Conservation (phyloP, 495 filamentous ascomycete species). For the Clavariopsis aquatica region DNA sequence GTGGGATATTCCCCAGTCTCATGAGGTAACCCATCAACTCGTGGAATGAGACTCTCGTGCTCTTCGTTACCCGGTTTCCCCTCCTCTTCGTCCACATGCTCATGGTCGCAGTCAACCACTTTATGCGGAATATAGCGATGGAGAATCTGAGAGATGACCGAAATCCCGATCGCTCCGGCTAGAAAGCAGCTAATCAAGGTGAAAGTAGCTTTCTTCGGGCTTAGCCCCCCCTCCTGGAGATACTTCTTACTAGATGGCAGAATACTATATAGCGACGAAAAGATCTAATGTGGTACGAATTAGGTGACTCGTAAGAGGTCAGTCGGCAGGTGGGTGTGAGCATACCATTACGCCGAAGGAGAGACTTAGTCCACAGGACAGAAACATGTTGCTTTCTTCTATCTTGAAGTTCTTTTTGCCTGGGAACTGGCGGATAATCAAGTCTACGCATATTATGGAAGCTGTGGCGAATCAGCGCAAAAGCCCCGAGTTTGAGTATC, state of each 20-base stretch:
- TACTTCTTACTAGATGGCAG: conserved; percentile 80
- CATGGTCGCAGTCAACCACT: conserved; percentile 89
- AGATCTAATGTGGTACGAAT: conserved; percentile 60
- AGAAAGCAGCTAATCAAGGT: conserved; percentile 76
- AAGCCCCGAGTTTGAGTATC: neutral
- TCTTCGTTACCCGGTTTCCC: conserved; percentile 16
- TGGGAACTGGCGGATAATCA: conserved; percentile 69
- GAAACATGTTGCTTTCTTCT: conserved; percentile 81
- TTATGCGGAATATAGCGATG: conserved; percentile 89
- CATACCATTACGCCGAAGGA: conserved; percentile 97
- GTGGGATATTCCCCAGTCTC: conserved; percentile 29
- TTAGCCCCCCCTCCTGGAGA: conserved; percentile 65
- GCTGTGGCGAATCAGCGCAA: conserved; percentile 55
- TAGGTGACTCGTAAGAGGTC: conserved; percentile 18
- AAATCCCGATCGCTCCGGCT: conserved; percentile 79
- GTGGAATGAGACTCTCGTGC: neutral
- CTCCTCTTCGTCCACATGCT: conserved; percentile 59
- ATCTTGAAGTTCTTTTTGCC: conserved; percentile 78
- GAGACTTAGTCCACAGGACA: conserved; percentile 83
- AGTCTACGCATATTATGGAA: conserved; percentile 81
- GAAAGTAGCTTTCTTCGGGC: conserved; percentile 67
- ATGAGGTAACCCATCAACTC: neutral
- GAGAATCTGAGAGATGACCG: conserved; percentile 72
- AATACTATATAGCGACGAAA: conserved; percentile 93
- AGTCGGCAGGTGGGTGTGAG: conserved; percentile 7